phyloP scores from a whole-genome alignment of 2,329 filamentous ascomycete species.

The Fusarium sp. region DNA sequence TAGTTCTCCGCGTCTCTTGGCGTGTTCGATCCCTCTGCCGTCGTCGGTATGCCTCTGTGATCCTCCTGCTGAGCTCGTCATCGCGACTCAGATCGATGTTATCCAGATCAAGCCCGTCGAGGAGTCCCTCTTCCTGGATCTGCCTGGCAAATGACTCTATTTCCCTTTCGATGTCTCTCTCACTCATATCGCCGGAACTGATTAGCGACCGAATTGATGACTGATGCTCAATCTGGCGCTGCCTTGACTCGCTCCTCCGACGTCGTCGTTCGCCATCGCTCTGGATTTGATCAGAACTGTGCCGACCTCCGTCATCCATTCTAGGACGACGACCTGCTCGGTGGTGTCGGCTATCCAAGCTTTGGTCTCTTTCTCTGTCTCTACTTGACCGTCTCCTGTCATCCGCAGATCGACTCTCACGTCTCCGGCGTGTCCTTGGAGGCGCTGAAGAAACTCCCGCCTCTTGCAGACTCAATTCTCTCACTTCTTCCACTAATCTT shows the following conservation, averaged over 20 bases:
- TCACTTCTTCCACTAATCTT: slow-evolving; percentile 76
- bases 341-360: slow-evolving; percentile 50
- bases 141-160: slow-evolving; percentile 91
- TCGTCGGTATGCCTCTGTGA: slow-evolving; percentile 87
- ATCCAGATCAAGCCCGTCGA: slow-evolving; percentile 90
- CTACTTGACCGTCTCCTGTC: slow-evolving; percentile 50
- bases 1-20: slow-evolving; percentile 61
- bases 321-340: slow-evolving; percentile 43
- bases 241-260: slow-evolving; percentile 61
- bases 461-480: slow-evolving; percentile 79
- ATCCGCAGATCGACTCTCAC: slow-evolving; percentile 54
- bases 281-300: slow-evolving; percentile 54
- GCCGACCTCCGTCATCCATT: slow-evolving; percentile 44
- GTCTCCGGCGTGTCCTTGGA: slow-evolving; percentile 48
- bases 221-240: slow-evolving; percentile 84
- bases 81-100: slow-evolving; percentile 87
- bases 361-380: slow-evolving; percentile 39
- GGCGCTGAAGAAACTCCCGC: slow-evolving; percentile 63
- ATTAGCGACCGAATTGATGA: slow-evolving; percentile 88
- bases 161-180: slow-evolving; percentile 84
- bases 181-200: slow-evolving; percentile 81
- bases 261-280: slow-evolving; percentile 52
- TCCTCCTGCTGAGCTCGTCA: slow-evolving; percentile 89
- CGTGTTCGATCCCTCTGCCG: slow-evolving; percentile 75
- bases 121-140: slow-evolving; percentile 86